A percentile compares a stretch with the other conserved stretches of the same genome.
Conservation (phyloP, 768 basidiomycete species). For the Podaxis sp. region DNA sequence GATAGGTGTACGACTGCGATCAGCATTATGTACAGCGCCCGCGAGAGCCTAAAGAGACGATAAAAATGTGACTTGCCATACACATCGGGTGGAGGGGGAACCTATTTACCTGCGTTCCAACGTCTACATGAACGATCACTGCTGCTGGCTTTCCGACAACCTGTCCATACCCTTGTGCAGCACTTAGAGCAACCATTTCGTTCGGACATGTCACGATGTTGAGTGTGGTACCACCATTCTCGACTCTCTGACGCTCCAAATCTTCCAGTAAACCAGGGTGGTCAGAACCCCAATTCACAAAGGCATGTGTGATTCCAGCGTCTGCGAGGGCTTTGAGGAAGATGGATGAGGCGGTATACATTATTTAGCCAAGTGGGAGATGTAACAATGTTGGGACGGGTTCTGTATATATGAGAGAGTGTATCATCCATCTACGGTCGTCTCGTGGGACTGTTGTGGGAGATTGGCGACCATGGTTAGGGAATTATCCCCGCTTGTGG, state of each 20-base stretch:
- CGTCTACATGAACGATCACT: conserved; percentile 72
- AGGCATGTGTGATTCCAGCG: conserved; percentile 62
- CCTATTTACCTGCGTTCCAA: conserved; percentile 54
- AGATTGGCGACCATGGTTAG: too few relatives aligned
- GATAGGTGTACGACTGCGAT: conserved; percentile 55
- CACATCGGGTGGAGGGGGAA: not conserved
- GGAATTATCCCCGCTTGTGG: too few relatives aligned
- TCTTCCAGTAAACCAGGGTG: conserved; percentile 72
- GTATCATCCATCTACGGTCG: too few relatives aligned
- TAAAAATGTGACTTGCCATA: not conserved
- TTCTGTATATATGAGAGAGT: too few relatives aligned
- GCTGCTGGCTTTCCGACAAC: conserved; percentile 63
- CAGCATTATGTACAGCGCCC: conserved; percentile 70
- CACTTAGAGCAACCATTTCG: conserved; percentile 72
- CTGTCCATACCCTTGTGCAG: conserved; percentile 69
- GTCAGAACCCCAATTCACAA: conserved; percentile 77
- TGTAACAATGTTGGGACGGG: too few relatives aligned
- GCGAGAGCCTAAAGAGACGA: conserved; percentile 47
- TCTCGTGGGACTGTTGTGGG: too few relatives aligned
- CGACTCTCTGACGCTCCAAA: conserved; percentile 48
- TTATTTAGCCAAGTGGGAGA: conserved; percentile 11
- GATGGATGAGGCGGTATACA: conserved; percentile 58
- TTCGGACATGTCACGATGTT: conserved; percentile 66
- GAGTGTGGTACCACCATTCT: conserved; percentile 28
- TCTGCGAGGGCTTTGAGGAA: conserved; percentile 51